A percentile compares a stretch with the other conserved stretches of the same genome.
Conservation (phyloP, 768 basidiomycete genomes). For the Pholiota molesta region DNA sequence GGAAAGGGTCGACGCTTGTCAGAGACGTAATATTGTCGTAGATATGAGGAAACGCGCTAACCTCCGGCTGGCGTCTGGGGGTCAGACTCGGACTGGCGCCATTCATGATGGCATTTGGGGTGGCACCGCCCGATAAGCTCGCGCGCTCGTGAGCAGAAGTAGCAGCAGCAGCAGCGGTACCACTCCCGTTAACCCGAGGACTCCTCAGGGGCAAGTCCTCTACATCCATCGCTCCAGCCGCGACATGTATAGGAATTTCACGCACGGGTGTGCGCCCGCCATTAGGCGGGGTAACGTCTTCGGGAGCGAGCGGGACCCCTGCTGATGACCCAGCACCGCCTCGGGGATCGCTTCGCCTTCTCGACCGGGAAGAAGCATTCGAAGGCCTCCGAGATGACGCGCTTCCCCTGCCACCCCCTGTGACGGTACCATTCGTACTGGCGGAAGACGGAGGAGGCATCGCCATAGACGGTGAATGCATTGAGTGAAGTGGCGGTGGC, state of each 20-base stretch:
- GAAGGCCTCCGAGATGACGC: conserved; percentile 8
- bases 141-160: neutral
- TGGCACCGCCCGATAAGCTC: neutral
- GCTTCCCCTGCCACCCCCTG: neutral
- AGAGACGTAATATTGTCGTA: neutral
- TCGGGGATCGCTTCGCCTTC: conserved; percentile 5
- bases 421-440: neutral
- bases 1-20: conserved; percentile 2
- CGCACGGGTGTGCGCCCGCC: conserved; percentile 5
- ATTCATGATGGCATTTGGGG: neutral
- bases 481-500: neutral
- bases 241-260: neutral
- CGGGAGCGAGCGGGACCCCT: conserved; percentile 6
- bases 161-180: neutral
- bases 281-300: neutral
- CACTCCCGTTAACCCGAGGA: conserved; percentile 7
- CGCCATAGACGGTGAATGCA: conserved; percentile 3
- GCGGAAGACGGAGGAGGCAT: conserved; percentile 8
- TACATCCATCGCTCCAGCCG: neutral
- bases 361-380: conserved; percentile 7
- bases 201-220: conserved; percentile 8
- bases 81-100: neutral
- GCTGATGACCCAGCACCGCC: neutral
- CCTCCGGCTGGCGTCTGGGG: conserved; percentile 4
- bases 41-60: neutral